These are phyloP conservation scores for Actinomucor elegans DNA, from an alignment of 371 early-diverging fungal species.

Conservation along the genomic window DNA sequence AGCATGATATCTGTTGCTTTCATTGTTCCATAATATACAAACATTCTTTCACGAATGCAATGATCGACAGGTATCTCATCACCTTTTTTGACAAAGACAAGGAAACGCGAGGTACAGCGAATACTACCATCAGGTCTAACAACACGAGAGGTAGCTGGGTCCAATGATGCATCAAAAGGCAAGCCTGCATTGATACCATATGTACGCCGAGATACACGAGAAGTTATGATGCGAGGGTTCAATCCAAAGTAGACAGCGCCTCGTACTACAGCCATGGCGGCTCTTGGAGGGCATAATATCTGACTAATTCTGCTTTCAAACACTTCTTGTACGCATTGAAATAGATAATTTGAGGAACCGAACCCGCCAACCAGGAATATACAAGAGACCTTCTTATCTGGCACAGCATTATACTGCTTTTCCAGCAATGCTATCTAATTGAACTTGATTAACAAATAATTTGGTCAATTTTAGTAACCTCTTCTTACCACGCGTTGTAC, in stretches of 20 bases:
- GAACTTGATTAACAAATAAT: not conserved
- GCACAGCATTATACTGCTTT: constrained; percentile 26
- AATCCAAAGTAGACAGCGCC: constrained; percentile 55
- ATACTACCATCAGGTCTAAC: constrained; percentile 47
- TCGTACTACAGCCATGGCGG: constrained; percentile 49
- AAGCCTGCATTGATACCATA: constrained; percentile 63
- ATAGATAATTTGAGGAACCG: constrained; percentile 49
- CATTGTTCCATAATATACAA: constrained; percentile 48
- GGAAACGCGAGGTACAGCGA: constrained; percentile 44
- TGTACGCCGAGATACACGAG: constrained; percentile 59
- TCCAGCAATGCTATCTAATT: constrained; percentile 38
- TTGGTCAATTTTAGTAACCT: not conserved
- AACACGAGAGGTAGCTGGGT: constrained; percentile 32
- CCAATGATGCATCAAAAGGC: constrained; percentile 45
- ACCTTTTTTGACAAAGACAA: constrained; percentile 42
- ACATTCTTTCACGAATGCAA: constrained; percentile 47
- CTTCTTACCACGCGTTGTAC: constrained; percentile 46
- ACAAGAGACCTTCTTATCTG: constrained; percentile 26
- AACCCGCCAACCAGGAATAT: constrained; percentile 52
- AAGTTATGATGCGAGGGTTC: constrained; percentile 48
- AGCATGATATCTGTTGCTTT: constrained; percentile 45
- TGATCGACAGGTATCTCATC: constrained; percentile 43
- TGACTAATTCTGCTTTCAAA: constrained; percentile 30
- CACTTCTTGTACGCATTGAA: constrained; percentile 31
- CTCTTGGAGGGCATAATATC: constrained; percentile 44